phyloP scores from a whole-genome alignment of 2,329 filamentous ascomycete genomes.

The Blumeria graminis region DNA sequence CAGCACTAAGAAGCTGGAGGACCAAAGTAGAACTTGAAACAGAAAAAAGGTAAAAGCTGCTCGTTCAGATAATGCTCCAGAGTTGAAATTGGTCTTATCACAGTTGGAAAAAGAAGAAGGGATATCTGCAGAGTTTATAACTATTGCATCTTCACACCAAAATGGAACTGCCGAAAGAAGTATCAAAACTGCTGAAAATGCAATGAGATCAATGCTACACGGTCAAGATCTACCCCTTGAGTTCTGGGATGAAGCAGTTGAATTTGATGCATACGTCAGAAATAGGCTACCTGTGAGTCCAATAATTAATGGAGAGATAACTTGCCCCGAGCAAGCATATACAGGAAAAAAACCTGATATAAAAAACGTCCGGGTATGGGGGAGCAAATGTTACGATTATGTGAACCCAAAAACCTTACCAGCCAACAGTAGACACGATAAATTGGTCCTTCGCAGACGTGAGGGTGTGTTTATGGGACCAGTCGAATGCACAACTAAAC shows the following conservation, averaged over 20 bases:
- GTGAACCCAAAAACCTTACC: background rate
- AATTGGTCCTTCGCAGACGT: background rate
- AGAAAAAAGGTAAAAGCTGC: background rate
- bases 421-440: background rate
- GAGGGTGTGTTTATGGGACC: no score
- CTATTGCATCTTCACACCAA: background rate
- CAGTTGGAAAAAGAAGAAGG: background rate
- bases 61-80: background rate
- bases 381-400: background rate
- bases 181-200: background rate
- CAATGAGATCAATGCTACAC: background rate
- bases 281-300: background rate
- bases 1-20: background rate
- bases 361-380: background rate
- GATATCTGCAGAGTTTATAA: background rate
- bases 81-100: background rate
- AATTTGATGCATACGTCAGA: background rate
- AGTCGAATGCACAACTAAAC: no score
- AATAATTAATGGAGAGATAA: background rate
- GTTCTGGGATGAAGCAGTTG: background rate
- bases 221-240: background rate
- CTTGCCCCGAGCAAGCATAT: background rate
- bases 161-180: no score
- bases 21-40: background rate
- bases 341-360: background rate